Conservation (phyloP, 305 asterid species). For the Solanum aculeatissimum region DNA sequence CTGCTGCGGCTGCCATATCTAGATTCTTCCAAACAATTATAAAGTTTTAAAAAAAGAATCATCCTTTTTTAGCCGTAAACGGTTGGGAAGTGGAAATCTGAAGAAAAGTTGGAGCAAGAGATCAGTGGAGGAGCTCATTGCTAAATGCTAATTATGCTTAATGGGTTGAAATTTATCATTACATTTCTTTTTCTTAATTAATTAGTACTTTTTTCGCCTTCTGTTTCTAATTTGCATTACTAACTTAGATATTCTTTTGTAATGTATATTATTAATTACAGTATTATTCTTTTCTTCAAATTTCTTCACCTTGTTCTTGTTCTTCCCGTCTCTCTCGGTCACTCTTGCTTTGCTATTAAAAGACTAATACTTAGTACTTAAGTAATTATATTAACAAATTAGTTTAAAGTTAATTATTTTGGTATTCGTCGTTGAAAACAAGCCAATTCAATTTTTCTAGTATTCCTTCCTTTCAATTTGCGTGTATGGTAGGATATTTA, state of each 20-base stretch:
- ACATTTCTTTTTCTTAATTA: background rate
- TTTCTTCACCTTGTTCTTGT: background rate
- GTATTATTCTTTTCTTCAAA: background rate
- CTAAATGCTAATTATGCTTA: background rate
- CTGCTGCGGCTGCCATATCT: conserved; percentile 78
- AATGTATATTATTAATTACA: background rate
- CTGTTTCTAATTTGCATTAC: background rate
- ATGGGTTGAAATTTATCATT: background rate
- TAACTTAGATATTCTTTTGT: background rate
- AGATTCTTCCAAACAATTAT: conserved; percentile 10
- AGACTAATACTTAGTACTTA: too few relatives aligned
- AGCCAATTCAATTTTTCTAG: background rate
- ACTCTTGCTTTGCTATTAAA: background rate
- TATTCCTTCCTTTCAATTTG: too few relatives aligned
- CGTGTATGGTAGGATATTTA: too few relatives aligned
- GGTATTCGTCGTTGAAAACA: background rate
- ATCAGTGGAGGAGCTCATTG: background rate
- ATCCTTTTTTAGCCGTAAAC: background rate
- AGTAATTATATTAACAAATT: background rate
- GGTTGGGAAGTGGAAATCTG: background rate
- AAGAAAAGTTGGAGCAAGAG: background rate
- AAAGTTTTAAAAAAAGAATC: background rate
- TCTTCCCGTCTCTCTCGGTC: background rate
- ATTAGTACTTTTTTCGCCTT: background rate
- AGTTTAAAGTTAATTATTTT: background rate